Percentiles rank a stretch among this genome's conserved stretches.
These are phyloP conservation scores for Podaxis carcinomalis DNA, from an alignment of 768 basidiomycete genomes.

Conservation along the genomic window DNA sequence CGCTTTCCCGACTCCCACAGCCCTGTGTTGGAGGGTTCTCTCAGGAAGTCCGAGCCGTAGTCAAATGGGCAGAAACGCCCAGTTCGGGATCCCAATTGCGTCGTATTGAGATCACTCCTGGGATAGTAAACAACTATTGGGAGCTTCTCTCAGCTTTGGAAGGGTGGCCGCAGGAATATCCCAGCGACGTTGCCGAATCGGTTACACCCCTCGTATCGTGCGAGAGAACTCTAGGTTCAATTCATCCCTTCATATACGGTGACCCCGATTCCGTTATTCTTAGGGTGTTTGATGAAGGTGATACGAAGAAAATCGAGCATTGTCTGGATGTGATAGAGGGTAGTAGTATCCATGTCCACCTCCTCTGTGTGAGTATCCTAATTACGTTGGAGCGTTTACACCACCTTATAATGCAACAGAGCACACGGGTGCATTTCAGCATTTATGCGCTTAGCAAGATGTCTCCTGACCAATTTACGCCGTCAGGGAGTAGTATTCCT, in stretches of 20 bases:
- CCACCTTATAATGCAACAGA: neutral
- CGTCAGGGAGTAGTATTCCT: constrained; percentile 6
- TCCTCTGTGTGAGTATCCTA: neutral
- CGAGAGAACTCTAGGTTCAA: neutral
- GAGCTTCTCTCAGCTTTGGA: neutral
- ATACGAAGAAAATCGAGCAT: neutral
- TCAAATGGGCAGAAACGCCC: neutral
- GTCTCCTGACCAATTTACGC: constrained; percentile 8
- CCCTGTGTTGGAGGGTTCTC: neutral
- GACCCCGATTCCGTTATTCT: neutral
- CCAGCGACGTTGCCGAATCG: neutral
- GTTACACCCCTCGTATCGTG: neutral
- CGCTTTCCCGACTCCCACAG: neutral
- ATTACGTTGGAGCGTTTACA: neutral
- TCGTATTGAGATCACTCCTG: neutral
- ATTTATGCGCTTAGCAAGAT: constrained; percentile 11
- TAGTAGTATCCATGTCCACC: neutral
- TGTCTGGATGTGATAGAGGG: neutral
- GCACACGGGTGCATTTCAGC: neutral
- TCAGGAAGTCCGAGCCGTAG: neutral
- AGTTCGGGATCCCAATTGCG: neutral
- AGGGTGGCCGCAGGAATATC: neutral
- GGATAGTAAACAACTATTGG: neutral
- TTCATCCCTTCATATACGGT: neutral
- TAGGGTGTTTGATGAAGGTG: neutral